These are phyloP conservation scores for Bonia amplexicaulis DNA, from an alignment of 176 grass and related monocot genomes.

Conservation along the genomic window DNA sequence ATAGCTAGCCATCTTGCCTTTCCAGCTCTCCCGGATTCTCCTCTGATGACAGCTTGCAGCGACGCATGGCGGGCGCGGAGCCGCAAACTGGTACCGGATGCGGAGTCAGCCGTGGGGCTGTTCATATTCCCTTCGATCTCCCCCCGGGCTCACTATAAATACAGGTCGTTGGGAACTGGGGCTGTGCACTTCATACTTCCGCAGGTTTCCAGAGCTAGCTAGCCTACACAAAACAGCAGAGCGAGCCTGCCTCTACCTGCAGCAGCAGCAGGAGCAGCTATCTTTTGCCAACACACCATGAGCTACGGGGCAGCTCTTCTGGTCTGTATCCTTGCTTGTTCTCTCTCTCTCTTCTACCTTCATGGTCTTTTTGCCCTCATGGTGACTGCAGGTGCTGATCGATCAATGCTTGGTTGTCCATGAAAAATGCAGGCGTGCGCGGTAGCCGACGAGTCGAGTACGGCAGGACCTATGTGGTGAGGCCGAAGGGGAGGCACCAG, in stretches of 20 bases:
- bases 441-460: conserved; percentile 55
- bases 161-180: conserved; percentile 21
- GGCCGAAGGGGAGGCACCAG: conserved; percentile 88
- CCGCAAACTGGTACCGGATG: conserved; percentile 35
- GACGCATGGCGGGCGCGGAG: conserved; percentile 28
- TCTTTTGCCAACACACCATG: conserved; percentile 23
- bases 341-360: not conserved
- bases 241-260: not conserved
- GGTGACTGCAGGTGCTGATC: not conserved
- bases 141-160: conserved; percentile 51
- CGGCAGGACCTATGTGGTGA: conserved; percentile 86
- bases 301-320: conserved; percentile 67
- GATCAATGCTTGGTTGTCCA: not conserved
- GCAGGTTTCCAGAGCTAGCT: conserved; percentile 4
- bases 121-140: conserved; percentile 13
- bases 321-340: conserved; percentile 18
- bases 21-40: conserved; percentile 17
- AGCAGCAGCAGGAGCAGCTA: not conserved
- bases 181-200: conserved; percentile 39
- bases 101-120: conserved; percentile 31
- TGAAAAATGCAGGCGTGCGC: conserved; percentile 46
- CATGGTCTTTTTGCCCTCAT: not conserved
- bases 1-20: not conserved
- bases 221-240: not conserved
- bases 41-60: conserved; percentile 2